Evolutionary conservation across 108 stramenopile species (phyloP).

Genomic region (Pseudonitzschia delicatissima): DNA sequence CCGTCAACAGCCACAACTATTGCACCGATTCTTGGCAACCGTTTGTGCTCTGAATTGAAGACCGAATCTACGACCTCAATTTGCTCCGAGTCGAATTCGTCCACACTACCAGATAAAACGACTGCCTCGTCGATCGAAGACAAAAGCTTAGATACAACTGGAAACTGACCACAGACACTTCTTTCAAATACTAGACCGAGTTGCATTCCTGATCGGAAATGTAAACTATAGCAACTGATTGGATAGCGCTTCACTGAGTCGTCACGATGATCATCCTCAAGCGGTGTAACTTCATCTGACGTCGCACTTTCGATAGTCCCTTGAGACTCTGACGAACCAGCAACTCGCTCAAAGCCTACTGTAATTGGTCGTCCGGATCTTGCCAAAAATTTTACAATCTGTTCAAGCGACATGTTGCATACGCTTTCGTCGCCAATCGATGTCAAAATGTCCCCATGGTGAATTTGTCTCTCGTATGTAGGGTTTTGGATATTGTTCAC

Average conservation of each 20-base stretch:
- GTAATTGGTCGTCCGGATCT: slow-evolving; percentile 43
- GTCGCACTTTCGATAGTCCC: background rate
- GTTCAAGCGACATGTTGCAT: slow-evolving; percentile 22
- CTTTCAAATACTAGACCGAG: slow-evolving; percentile 32
- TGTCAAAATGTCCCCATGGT: slow-evolving; percentile 46
- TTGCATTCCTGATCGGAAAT: slow-evolving; percentile 21
- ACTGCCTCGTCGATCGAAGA: slow-evolving; percentile 5
- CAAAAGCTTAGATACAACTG: slow-evolving; percentile 30
- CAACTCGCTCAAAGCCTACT: slow-evolving; percentile 33
- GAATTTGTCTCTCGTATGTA: slow-evolving; percentile 15
- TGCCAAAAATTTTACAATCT: slow-evolving; percentile 41
- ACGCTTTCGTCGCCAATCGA: slow-evolving; percentile 33
- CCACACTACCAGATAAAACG: slow-evolving; percentile 7
- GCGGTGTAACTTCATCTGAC: background rate
- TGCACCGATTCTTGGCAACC: slow-evolving; percentile 43
- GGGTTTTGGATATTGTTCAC: slow-evolving; percentile 43
- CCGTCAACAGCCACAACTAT: slow-evolving; percentile 42
- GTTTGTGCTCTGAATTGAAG: slow-evolving; percentile 11
- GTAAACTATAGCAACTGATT: slow-evolving; percentile 8
- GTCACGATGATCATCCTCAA: background rate
- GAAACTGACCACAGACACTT: slow-evolving; percentile 34
- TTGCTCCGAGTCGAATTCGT: slow-evolving; percentile 16
- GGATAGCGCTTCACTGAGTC: background rate
- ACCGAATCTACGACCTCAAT: slow-evolving; percentile 21
- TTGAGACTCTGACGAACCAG: background rate